Percentiles rank a stretch among this genome's conserved stretches.
phyloP scores from a whole-genome alignment of 768 basidiomycete species.

The Epithele typhae region DNA sequence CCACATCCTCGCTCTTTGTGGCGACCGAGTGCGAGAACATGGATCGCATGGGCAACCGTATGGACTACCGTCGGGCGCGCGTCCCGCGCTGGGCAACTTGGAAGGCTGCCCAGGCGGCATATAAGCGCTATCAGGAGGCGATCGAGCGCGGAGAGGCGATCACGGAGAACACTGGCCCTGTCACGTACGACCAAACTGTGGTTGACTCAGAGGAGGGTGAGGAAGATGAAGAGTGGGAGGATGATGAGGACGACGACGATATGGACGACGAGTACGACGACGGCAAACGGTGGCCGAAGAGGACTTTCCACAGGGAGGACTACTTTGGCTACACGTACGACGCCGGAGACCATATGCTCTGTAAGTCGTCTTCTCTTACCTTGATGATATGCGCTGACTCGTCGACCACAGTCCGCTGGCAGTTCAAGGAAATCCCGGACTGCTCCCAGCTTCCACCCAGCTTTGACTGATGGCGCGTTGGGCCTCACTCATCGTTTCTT shows the following conservation, averaged over 20 bases:
- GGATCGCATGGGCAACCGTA: slow-evolving; percentile 21
- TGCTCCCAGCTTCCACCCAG: too few relatives aligned
- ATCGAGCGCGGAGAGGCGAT: too few relatives aligned
- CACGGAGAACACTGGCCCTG: too few relatives aligned
- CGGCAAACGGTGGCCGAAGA: slow-evolving; percentile 28
- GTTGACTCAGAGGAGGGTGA: too few relatives aligned
- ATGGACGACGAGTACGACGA: slow-evolving; percentile 7
- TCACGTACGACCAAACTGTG: too few relatives aligned
- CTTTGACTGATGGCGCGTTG: too few relatives aligned
- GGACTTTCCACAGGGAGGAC: slow-evolving; percentile 20
- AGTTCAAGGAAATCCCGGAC: slow-evolving; percentile 7
- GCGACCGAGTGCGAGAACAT: slow-evolving; percentile 29
- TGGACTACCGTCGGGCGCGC: slow-evolving; percentile 21
- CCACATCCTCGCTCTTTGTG: slow-evolving; percentile 28
- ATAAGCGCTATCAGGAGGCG: too few relatives aligned
- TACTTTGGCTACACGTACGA: slow-evolving; percentile 35
- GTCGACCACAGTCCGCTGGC: neutral
- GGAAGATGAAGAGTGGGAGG: neutral
- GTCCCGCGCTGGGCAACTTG: slow-evolving; percentile 8
- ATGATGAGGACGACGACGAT: slow-evolving; percentile 15
- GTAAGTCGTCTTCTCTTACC: slow-evolving; percentile 21
- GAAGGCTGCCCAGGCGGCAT: neutral
- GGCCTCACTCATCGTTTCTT: too few relatives aligned
- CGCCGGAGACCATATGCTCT: slow-evolving; percentile 28
- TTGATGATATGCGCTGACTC: too few relatives aligned